These are phyloP conservation scores for Tilletia horrida DNA, from an alignment of 1,284 basidiomycete species.

Conservation along the genomic window DNA sequence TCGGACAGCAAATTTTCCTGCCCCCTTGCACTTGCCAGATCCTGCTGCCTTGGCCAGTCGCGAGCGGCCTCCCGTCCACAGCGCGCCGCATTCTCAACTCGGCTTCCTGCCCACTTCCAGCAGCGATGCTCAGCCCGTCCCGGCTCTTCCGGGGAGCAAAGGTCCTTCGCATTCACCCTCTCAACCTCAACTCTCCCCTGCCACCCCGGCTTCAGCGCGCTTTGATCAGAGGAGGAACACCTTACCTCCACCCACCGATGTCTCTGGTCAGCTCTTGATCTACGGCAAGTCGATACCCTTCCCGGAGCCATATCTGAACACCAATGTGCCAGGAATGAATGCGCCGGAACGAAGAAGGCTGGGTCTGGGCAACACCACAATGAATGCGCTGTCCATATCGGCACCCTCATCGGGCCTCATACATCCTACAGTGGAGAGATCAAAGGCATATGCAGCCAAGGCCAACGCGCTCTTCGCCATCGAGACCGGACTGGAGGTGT, in stretches of 20 bases:
- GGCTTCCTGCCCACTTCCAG: background rate
- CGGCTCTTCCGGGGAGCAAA: background rate
- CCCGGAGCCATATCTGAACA: constrained; percentile 23
- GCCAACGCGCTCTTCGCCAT: constrained; percentile 40
- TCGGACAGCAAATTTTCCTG: constrained; percentile 8
- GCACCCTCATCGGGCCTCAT: constrained; percentile 29
- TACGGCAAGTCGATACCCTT: constrained; percentile 41
- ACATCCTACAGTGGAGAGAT: constrained; percentile 30
- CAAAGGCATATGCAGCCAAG: constrained; percentile 38
- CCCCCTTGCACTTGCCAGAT: no score
- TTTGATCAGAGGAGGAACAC: constrained; percentile 9
- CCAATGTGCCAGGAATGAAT: constrained; percentile 5
- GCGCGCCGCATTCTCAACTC: background rate
- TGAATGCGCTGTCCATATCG: constrained; percentile 33
- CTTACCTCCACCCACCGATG: constrained; percentile 16
- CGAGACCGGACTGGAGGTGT: constrained; percentile 35
- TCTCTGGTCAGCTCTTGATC: constrained; percentile 22
- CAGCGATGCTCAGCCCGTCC: background rate
- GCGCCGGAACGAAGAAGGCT: background rate
- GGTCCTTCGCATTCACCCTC: constrained; percentile 5
- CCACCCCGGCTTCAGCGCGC: background rate
- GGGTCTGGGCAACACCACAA: constrained; percentile 21
- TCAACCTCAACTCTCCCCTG: constrained; percentile 2
- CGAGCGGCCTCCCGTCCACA: background rate
- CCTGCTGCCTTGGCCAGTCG: constrained; percentile 1